A percentile compares a stretch with the other conserved stretches of the same genome.
phyloP scores from a whole-genome alignment of 768 basidiomycete genomes.

The Collybia sordida region DNA sequence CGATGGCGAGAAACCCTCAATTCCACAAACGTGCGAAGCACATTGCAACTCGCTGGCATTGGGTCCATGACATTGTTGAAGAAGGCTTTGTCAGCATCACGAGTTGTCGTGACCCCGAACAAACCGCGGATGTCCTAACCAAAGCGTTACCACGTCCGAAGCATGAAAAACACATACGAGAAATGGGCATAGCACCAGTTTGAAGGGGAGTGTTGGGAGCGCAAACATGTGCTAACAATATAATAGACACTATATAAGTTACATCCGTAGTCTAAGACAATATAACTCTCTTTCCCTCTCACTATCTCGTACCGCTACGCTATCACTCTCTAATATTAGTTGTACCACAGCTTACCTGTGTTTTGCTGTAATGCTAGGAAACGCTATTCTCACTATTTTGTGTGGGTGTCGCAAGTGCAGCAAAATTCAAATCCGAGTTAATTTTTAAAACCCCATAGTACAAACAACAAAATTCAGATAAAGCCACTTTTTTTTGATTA shows the following conservation, averaged over 20 bases:
- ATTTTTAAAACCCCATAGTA: no score
- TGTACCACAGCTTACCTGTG: constrained; percentile 33
- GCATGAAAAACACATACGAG: background rate
- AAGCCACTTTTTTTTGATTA: no score
- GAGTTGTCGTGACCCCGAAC: background rate
- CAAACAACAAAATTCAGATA: no score
- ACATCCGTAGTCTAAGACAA: no score
- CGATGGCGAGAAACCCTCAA: background rate
- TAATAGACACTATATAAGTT: no score
- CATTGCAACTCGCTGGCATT: background rate
- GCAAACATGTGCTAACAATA: no score
- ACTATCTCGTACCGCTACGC: no score
- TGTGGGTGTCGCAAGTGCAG: constrained; percentile 16
- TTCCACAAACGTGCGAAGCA: constrained; percentile 1
- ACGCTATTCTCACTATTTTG: constrained; percentile 41
- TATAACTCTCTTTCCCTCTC: no score
- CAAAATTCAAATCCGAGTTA: no score
- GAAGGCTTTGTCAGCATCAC: background rate
- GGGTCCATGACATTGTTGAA: background rate
- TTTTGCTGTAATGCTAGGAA: constrained; percentile 35
- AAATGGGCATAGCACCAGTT: background rate
- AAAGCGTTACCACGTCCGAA: background rate
- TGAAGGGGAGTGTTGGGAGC: background rate
- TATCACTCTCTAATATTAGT: no score
- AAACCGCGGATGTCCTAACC: background rate